Evolutionary conservation across 139 green algal species (phyloP).

Genomic region (Micromonas pusilla): DNA sequence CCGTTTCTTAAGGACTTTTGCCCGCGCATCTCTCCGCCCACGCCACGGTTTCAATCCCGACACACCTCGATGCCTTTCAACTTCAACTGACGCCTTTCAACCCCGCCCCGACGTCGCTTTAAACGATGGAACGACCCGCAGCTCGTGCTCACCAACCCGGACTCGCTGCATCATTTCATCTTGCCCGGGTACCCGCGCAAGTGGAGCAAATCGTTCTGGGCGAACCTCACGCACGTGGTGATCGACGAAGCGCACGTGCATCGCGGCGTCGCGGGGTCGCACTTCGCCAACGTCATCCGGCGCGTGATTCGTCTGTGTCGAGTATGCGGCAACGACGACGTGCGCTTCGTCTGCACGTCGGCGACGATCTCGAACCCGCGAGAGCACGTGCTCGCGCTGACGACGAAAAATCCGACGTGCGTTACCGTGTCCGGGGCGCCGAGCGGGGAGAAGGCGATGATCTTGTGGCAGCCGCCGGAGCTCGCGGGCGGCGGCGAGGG

Average conservation of each 20-base stretch:
- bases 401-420: not conserved
- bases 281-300: slow-evolving; percentile 78
- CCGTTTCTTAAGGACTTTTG: too few species aligned
- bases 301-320: slow-evolving; percentile 65
- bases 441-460: slow-evolving; percentile 65
- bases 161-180: slow-evolving; percentile 40
- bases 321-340: slow-evolving; percentile 13
- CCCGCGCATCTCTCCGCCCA: too few species aligned
- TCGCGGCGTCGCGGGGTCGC: slow-evolving; percentile 79
- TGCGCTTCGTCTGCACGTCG: slow-evolving; percentile 58
- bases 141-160: slow-evolving; percentile 42
- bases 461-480: slow-evolving; percentile 88
- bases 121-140: not conserved
- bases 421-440: slow-evolving; percentile 69
- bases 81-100: too few species aligned
- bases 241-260: slow-evolving; percentile 82
- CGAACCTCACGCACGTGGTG: slow-evolving; percentile 52
- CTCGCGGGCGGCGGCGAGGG: not conserved
- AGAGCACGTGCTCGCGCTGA: slow-evolving; percentile 48
- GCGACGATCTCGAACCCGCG: slow-evolving; percentile 84
- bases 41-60: too few species aligned
- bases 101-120: too few species aligned
- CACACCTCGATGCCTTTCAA: too few species aligned
- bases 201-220: slow-evolving; percentile 35
- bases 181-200: slow-evolving; percentile 12